Conservation (phyloP, 1,284 basidiomycete genomes). For the Caloboletus firmus region DNA sequence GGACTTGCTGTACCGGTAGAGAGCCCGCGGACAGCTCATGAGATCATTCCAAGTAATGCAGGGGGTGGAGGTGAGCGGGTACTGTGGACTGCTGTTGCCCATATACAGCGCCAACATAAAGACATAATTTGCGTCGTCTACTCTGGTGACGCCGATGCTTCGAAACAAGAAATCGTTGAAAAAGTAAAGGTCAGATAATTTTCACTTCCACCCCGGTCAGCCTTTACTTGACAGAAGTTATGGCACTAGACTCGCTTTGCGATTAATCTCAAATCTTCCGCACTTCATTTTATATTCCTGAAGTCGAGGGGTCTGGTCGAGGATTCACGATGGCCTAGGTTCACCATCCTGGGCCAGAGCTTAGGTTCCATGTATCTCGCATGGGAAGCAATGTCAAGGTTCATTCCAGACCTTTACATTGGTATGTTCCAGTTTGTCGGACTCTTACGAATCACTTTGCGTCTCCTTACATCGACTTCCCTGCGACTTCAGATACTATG, state of each 20-base stretch:
- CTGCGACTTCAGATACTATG: slow-evolving; percentile 82
- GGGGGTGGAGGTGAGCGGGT: slow-evolving; percentile 98
- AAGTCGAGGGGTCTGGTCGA: slow-evolving; percentile 72
- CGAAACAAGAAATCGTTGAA: slow-evolving; percentile 79
- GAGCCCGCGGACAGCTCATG: slow-evolving; percentile 40
- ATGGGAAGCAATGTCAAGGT: slow-evolving; percentile 73
- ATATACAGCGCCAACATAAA: slow-evolving; percentile 73
- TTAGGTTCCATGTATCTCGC: slow-evolving; percentile 83
- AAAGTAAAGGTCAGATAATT: slow-evolving; percentile 71
- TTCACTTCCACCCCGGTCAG: not conserved
- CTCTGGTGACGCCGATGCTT: slow-evolving; percentile 80
- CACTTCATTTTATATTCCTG: slow-evolving; percentile 80
- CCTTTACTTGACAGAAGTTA: not conserved
- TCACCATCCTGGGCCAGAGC: slow-evolving; percentile 91
- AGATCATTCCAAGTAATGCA: slow-evolving; percentile 72
- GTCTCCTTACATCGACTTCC: slow-evolving; percentile 1
- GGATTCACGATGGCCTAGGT: slow-evolving; percentile 80
- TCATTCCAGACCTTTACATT: slow-evolving; percentile 89
- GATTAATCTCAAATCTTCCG: slow-evolving; percentile 64
- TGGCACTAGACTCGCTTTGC: slow-evolving; percentile 75
- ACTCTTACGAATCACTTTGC: not conserved
- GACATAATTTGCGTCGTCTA: slow-evolving; percentile 84
- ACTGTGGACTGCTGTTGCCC: slow-evolving; percentile 87
- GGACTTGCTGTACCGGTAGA: slow-evolving; percentile 13
- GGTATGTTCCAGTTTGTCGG: slow-evolving; percentile 48